Conservation (phyloP, 306 rosid genomes). For the Castanopsis chinensis region DNA sequence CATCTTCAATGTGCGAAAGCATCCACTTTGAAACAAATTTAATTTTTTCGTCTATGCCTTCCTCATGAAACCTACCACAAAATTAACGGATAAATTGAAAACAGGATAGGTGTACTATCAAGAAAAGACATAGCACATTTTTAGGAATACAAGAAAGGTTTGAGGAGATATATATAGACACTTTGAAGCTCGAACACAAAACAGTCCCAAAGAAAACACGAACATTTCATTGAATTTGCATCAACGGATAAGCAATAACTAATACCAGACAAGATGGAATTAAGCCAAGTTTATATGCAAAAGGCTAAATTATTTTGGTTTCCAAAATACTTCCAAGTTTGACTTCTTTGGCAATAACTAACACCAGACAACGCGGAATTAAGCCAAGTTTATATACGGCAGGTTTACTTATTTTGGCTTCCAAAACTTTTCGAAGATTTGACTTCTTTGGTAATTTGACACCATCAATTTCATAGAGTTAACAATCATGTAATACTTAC, state of each 20-base stretch:
- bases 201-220: neutral
- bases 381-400: neutral
- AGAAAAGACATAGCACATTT: neutral
- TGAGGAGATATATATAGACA: neutral
- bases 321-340: neutral
- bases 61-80: conserved; percentile 57
- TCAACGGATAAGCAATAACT: neutral
- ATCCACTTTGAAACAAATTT: conserved; percentile 83
- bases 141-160: neutral
- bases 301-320: neutral
- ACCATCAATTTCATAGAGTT: neutral
- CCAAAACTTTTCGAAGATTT: neutral
- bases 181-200: neutral
- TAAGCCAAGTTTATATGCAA: neutral
- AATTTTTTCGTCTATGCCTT: conserved; percentile 57
- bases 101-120: neutral
- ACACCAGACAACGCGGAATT: neutral
- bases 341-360: neutral
- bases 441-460: neutral
- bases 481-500: conserved; percentile 41
- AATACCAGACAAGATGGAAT: neutral
- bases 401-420: neutral
- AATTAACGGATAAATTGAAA: neutral
- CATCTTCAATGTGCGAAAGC: conserved; percentile 92
- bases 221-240: neutral